These are phyloP conservation scores for Blastocystis sp. DNA, from an alignment of 352 stramenopile genomes.

Conservation along the genomic window DNA sequence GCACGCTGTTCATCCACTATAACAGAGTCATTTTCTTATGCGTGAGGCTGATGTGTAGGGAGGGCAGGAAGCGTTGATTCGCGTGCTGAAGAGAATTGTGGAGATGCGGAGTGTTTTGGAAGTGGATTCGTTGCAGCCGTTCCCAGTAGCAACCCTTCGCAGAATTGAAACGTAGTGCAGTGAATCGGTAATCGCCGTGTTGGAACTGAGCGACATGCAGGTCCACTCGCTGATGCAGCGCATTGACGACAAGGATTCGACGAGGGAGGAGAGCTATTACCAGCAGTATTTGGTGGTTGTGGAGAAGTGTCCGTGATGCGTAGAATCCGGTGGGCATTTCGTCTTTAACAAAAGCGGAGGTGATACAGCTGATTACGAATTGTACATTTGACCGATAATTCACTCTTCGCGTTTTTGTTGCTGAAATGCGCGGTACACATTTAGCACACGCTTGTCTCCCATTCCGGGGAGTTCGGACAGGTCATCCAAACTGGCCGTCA, in stretches of 20 bases:
- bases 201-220: slow-evolving; percentile 28
- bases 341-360: slow-evolving; percentile 31
- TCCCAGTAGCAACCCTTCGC: background rate
- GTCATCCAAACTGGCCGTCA: slow-evolving; percentile 30
- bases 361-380: slow-evolving; percentile 48
- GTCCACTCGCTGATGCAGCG: slow-evolving; percentile 26
- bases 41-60: background rate
- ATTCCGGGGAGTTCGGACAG: slow-evolving; percentile 53
- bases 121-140: slow-evolving; percentile 1
- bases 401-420: slow-evolving; percentile 32
- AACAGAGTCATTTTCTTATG: background rate
- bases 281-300: slow-evolving; percentile 38
- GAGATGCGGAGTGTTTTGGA: background rate
- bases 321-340: slow-evolving; percentile 47
- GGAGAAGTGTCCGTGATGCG: background rate
- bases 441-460: slow-evolving; percentile 39
- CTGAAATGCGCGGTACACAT: slow-evolving; percentile 49
- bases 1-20: slow-evolving; percentile 16
- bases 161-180: background rate
- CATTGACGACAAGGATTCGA: background rate
- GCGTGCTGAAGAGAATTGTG: background rate
- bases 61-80: background rate
- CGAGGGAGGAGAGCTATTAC: slow-evolving; percentile 29
- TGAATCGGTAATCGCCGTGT: slow-evolving; percentile 24
- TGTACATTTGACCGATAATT: background rate